Conservation (phyloP, 208 protist genomes). For the Leishmania arabica region DNA sequence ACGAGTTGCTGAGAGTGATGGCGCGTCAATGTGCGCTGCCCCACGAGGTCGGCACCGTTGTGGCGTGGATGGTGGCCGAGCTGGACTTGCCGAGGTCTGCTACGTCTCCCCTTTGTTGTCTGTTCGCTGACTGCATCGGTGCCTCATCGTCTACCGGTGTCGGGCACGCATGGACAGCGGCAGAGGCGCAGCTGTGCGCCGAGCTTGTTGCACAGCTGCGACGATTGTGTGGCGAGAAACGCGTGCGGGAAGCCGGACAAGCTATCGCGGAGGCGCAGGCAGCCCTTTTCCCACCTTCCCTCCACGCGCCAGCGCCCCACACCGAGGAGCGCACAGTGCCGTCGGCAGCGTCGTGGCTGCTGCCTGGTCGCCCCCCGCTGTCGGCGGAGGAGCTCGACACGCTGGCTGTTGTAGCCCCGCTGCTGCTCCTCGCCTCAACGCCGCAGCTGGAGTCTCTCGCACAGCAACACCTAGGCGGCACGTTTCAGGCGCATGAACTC, state of each 20-base stretch:
- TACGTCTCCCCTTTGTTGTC: conserved; percentile 2
- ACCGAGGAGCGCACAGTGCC: neutral
- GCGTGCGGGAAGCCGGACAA: conserved; percentile 28
- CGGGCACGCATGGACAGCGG: conserved; percentile 15
- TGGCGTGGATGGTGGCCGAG: conserved; percentile 16
- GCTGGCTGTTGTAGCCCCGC: conserved; percentile 45
- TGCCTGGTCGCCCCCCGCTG: conserved; percentile 14
- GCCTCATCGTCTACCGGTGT: neutral
- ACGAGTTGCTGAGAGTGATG: conserved; percentile 29
- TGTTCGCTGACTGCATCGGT: conserved; percentile 16
- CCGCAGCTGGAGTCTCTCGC: conserved; percentile 56
- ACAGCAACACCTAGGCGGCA: conserved; percentile 30
- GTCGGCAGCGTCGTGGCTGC: conserved; percentile 18
- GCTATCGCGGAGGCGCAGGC: conserved; percentile 18
- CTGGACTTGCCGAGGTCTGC: conserved; percentile 12
- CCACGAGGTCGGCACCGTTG: conserved; percentile 28
- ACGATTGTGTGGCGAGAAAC: conserved; percentile 24
- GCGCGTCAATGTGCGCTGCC: conserved; percentile 24
- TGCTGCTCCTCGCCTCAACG: conserved; percentile 44
- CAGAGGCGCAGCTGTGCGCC: conserved; percentile 23
- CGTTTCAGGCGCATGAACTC: conserved; percentile 53
- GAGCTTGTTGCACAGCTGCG: conserved; percentile 21
- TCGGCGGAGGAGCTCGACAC: conserved; percentile 30
- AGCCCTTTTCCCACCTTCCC: neutral
- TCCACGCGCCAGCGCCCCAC: neutral